Evolutionary conservation across 2,329 filamentous ascomycete species (phyloP), one percentile per base, ranked within the genome.

Genomic region (Leptographium radiaticola): DNA sequence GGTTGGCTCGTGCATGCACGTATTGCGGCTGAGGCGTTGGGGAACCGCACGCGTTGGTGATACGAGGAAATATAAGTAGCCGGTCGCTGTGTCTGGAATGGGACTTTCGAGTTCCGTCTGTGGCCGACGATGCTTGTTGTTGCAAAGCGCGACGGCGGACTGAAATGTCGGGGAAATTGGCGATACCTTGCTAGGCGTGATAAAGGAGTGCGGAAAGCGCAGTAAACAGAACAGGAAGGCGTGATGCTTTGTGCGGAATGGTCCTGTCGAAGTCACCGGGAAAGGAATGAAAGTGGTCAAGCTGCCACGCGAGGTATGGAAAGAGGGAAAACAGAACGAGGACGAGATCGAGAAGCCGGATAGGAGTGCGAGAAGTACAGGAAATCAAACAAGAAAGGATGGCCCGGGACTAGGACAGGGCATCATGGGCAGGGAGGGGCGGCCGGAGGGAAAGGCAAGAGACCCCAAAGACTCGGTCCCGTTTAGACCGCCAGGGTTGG

Each of bases 361-460:
- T 13, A 50, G 38, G 31, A 36, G 49, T n/a, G 48, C 36, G 48
- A 50, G 20, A 42, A 18, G 34, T 34, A 48, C 6, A 16, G 45
- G n/a, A 36, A 36, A 49, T 30, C 18, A 49, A 49, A 51, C 34
- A 50, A n/a, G 34, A 16, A 34, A 48, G 44, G 54, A 47, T 40
- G 49, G 48, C 44, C 48, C 51, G 49, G 52, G 51, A 47, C 49
- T 33, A 20, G 49, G 50, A n/a, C 51, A 46, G 51, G 47, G 51
- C 54, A 56, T 56, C 54, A 48, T 56, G 54, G 54, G 43, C 36
- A 43, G 46, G 43, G 48, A 45, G 34, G 51, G 51, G 54, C 49
- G 39, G 30, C 34, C 33, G 42, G 47, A 48, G 49, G 31, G 34
- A 42, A 52, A 40, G 48, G 30, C 51, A 45, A 38, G 15, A 51